phyloP scores from a whole-genome alignment of 2,329 filamentous ascomycete species.

The Pseudocercospora fuligena region DNA sequence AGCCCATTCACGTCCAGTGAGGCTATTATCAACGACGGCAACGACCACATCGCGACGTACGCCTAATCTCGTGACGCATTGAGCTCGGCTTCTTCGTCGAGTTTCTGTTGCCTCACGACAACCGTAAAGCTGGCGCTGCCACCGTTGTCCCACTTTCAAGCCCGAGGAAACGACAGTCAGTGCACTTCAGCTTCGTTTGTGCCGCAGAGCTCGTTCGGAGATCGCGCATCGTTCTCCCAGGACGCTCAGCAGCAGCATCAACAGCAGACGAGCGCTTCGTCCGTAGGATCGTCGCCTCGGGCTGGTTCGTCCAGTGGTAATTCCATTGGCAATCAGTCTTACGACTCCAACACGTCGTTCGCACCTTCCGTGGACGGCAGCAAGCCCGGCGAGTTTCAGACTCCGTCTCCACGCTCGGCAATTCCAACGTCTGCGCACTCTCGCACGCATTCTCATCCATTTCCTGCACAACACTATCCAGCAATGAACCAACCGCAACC shows the following conservation, averaged over 20 bases:
- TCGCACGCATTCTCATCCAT: conserved; percentile 24
- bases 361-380: conserved; percentile 59
- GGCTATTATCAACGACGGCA: neutral
- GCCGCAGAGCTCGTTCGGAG: conserved; percentile 71
- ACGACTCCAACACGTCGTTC: conserved; percentile 61
- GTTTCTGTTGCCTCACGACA: conserved; percentile 21
- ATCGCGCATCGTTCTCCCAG: conserved; percentile 64
- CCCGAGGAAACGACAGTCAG: conserved; percentile 74
- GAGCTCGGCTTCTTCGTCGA: conserved; percentile 29
- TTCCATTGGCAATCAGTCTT: conserved; percentile 49
- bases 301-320: conserved; percentile 72
- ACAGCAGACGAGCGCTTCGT: conserved; percentile 66
- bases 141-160: conserved; percentile 80
- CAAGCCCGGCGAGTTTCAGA: conserved; percentile 61
- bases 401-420: conserved; percentile 72
- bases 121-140: conserved; percentile 95
- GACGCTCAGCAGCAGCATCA: conserved; percentile 53
- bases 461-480: conserved; percentile 42
- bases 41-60: conserved; percentile 1
- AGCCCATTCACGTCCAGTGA: neutral
- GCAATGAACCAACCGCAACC: conserved; percentile 81
- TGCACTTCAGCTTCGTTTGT: conserved; percentile 71
- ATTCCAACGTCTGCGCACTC: conserved; percentile 34
- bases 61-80: conserved; percentile 8
- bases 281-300: conserved; percentile 75